Evolutionary conservation across 225 moss, liverwort and hornwort genomes (phyloP).

Genomic region (Polytrichum formosum): DNA sequence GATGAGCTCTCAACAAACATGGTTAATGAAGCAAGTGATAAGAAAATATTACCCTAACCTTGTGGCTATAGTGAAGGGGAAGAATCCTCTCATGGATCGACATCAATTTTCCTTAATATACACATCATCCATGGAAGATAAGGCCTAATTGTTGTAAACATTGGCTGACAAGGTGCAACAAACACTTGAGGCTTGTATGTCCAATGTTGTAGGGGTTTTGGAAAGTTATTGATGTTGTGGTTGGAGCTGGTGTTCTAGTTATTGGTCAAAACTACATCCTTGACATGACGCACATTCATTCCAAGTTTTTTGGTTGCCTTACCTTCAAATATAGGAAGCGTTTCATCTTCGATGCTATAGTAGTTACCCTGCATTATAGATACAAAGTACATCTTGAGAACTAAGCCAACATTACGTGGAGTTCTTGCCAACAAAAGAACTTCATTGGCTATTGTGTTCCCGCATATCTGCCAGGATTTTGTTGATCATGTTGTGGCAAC

Average conservation of each 20-base stretch:
- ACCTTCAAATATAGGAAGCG: conserved; percentile 45
- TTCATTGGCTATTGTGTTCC: conserved; percentile 78
- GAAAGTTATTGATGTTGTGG: conserved; percentile 77
- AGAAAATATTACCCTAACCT: conserved; percentile 66
- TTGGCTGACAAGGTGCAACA: conserved; percentile 54
- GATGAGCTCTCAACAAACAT: conserved; percentile 55
- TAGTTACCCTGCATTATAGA: conserved; percentile 79
- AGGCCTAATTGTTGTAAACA: conserved; percentile 45
- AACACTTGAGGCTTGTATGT: conserved; percentile 51
- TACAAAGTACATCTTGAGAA: conserved; percentile 78
- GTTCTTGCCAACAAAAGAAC: conserved; percentile 64
- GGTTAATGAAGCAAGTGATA: conserved; percentile 77
- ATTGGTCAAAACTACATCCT: conserved; percentile 88
- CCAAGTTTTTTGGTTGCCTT: conserved; percentile 69
- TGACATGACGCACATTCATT: conserved; percentile 69
- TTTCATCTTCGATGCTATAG: conserved; percentile 55
- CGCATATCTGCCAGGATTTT: conserved; percentile 80
- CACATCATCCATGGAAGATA: conserved; percentile 66
- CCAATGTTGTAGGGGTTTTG: conserved; percentile 78
- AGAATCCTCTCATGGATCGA: conserved; percentile 29
- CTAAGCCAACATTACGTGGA: conserved; percentile 68
- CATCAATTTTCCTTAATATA: conserved; percentile 57
- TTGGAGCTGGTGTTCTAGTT: conserved; percentile 51
- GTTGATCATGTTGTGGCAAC: conserved; percentile 67
- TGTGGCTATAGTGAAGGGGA: conserved; percentile 46